Conservation (phyloP, 371 early-diverging fungal species). For the Mortierella sp. region DNA sequence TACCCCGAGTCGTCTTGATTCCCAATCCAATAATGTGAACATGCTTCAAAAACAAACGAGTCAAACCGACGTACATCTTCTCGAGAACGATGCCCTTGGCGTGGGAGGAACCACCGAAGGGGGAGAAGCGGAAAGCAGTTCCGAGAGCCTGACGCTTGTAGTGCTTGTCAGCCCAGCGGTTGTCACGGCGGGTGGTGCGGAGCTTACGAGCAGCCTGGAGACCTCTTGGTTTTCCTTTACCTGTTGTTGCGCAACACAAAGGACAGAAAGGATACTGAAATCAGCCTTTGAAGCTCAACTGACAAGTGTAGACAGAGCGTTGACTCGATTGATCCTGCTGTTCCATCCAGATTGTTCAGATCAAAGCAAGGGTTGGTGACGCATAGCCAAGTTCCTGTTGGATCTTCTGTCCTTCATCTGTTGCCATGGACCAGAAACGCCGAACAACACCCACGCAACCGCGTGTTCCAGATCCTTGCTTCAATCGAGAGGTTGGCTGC, state of each 20-base stretch:
- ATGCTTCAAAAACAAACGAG: too few relatives aligned
- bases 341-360: too few relatives aligned
- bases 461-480: too few relatives aligned
- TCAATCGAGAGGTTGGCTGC: too few relatives aligned
- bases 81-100: constrained; percentile 99
- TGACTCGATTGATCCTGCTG: background rate
- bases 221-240: constrained; percentile 94
- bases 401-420: too few relatives aligned
- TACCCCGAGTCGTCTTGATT: too few relatives aligned
- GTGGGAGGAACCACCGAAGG: constrained; percentile 99
- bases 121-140: constrained; percentile 97
- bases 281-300: background rate
- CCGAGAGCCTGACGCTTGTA: constrained; percentile 99
- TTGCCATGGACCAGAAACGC: too few relatives aligned
- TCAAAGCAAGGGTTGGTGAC: too few relatives aligned
- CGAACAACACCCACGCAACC: too few relatives aligned
- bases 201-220: constrained; percentile 99
- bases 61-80: constrained; percentile 98
- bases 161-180: constrained; percentile 99
- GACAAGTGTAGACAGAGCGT: constrained; percentile 5
- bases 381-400: too few relatives aligned
- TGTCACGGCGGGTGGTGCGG: constrained; percentile 94
- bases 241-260: constrained; percentile 48
- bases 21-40: too few relatives aligned
- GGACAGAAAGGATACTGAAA: background rate